Evolutionary conservation across 2,329 filamentous ascomycete species (phyloP), one percentile per base, ranked within the genome.

Genomic region (Botrytis aclada): DNA sequence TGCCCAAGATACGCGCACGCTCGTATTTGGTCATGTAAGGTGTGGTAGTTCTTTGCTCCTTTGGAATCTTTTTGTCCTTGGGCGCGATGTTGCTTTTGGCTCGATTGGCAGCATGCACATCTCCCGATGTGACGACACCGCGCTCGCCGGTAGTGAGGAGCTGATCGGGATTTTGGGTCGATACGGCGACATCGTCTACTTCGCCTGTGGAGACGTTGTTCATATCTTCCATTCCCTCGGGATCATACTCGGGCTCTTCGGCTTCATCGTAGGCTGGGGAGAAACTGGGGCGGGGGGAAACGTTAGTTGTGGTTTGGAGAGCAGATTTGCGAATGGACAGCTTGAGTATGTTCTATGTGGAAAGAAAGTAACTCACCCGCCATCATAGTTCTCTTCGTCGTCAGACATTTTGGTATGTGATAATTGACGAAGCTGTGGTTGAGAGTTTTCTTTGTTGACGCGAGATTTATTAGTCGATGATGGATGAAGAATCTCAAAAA

Each of bases 21-120:
- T 99, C 96, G 84, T 99, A 99, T 85, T 99, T 99, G 77, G 96
- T 99, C 95, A 99, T 97, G 85, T 98, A 99, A 3, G 95, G 96
- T 41, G 96, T 99, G 14, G 96, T 99, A 37, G 89, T 92, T 79
- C 96, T 90, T 84, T 97, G 89, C 77, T 95, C 93, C 77, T 93
- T 93, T 72, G 94, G 88, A 67, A 99, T 95, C 84, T 94, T 97
- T 88, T 97, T 98, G 84, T 95, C 88, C 81, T 90, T 90, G 80
- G 87, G 84, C 66, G 86, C 85, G 80, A 87, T 88, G 70, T 88
- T 86, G 78, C 82, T 85, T 72, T 83, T 83, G 81, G 86, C 88
- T 72, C 84, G 84, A 80, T 86, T 87, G 47, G 88, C 88, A 0
- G 85, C 83, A 37, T 89, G 89, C 45, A 87, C 86, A 79, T 92